A percentile compares a stretch with the other conserved stretches of the same genome.
Conservation (phyloP, 257 asterid genomes). For the Plantago ovata region DNA sequence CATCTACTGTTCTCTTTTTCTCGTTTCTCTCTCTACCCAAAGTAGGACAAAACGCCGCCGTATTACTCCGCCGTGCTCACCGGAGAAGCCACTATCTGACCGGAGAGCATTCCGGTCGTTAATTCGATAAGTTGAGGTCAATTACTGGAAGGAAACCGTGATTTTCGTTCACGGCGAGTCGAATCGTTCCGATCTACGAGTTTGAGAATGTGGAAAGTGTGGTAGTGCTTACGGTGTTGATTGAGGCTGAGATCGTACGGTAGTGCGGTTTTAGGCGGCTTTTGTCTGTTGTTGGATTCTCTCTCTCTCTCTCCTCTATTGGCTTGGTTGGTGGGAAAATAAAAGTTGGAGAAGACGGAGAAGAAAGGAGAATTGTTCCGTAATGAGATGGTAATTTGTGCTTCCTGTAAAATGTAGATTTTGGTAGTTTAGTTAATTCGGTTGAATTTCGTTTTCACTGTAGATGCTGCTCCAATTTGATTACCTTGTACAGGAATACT, state of each 20-base stretch:
- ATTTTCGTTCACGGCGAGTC: conserved; percentile 28
- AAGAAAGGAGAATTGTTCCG: conserved; percentile 35
- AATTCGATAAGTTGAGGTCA: too few relatives aligned
- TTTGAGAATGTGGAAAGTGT: conserved; percentile 74
- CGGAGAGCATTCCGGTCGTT: too few relatives aligned
- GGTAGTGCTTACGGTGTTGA: conserved; percentile 23
- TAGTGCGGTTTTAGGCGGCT: conserved; percentile 35
- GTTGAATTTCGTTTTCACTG: conserved; percentile 20
- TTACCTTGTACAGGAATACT: conserved; percentile 5
- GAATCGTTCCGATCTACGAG: conserved; percentile 59
- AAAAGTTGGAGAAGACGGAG: conserved; percentile 51
- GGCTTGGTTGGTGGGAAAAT: conserved; percentile 21
- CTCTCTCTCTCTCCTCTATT: background rate
- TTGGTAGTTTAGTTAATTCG: conserved; percentile 12
- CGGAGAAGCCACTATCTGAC: conserved; percentile 11
- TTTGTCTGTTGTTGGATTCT: background rate
- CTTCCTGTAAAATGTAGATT: conserved; percentile 21
- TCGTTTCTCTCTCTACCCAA: conserved; percentile 30
- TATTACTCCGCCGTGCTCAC: conserved; percentile 40
- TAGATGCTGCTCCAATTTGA: conserved; percentile 25
- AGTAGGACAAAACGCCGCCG: conserved; percentile 14
- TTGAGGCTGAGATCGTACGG: conserved; percentile 51
- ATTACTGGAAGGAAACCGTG: too few relatives aligned
- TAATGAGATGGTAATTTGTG: conserved; percentile 61
- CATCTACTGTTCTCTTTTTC: conserved; percentile 43